Evolutionary conservation across 768 basidiomycete species (phyloP), one percentile per base, ranked within the genome.

Genomic region (Boletus rubroflammeus): DNA sequence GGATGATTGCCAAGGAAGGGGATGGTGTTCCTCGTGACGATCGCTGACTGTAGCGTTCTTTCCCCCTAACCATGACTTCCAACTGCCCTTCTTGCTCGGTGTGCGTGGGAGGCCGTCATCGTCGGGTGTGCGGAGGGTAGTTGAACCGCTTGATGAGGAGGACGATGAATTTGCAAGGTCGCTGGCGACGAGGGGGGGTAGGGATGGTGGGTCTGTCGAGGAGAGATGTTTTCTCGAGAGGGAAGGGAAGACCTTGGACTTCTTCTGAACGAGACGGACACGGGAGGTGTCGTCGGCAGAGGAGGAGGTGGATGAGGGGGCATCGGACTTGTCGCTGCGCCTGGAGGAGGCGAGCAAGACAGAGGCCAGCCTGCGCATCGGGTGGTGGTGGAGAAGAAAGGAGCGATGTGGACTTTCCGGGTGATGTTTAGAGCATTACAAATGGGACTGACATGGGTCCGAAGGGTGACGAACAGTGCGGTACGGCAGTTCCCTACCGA

Each of bases 341-440:
- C 74, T 76, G 64, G 73, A 68, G 34, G 69, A 66, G 64, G 68
- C 59, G 59, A 84, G 63, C 60, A 88, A 81, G 62, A 83, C 79
- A 47, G 83, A 80, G 53, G 78, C 78, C 66, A 89, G 72, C 61
- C 85, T 81, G 64, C 84, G 84, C 85, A 88, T 88, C 57, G 59
- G 54, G 38, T 64, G 64, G 61, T 64, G 57, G 69, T 53, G 46
- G 40, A 42, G 46, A 55, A 29, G 62, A 56, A 63, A 62, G 60
- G 62, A 65, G 56, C 11, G 60, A 51, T 21, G 53, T 58, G 35
- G 55, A 53, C 56, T 50, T 43, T 55, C 31, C 31, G 43, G 41
- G 53, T 36, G 53, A 39, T 28, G 60, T 53, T 69, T 58, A 64
- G 56, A 56, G 54, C 72, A 73, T 72, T 73, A 72, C 69, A 73